Evolutionary conservation across 2,329 filamentous ascomycete species (phyloP).

Genomic region (Sporothrix curviconia): DNA sequence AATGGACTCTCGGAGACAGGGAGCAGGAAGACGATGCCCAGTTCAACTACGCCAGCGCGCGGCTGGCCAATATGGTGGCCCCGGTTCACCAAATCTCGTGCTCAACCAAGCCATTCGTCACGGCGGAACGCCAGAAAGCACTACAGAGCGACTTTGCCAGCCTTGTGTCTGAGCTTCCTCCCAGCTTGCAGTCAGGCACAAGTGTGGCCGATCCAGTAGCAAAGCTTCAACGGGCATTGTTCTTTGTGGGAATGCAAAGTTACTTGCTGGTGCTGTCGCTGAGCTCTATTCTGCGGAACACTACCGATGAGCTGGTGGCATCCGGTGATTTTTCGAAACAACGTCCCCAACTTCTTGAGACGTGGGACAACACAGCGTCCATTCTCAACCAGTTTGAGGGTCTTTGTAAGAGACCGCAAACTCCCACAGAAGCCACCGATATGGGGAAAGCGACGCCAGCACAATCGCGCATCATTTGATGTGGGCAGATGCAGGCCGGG

Average conservation of each 20-base stretch:
- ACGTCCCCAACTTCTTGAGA: constrained; percentile 8
- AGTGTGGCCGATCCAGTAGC: not conserved
- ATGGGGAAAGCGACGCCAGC: not conserved
- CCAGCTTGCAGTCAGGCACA: not conserved
- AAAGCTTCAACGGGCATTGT: constrained; percentile 8
- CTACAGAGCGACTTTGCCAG: not conserved
- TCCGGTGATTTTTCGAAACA: not conserved
- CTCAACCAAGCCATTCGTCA: constrained; percentile 1
- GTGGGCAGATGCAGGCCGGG: constrained; percentile 12
- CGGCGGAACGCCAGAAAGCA: not conserved
- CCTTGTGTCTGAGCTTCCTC: not conserved
- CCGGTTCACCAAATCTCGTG: constrained; percentile 11
- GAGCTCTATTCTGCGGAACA: not conserved
- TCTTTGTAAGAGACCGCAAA: not conserved
- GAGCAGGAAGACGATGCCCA: constrained; percentile 1
- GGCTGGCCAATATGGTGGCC: not conserved
- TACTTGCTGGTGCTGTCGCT: constrained; percentile 6
- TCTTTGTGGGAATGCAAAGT: constrained; percentile 12
- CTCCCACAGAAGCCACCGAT: not conserved
- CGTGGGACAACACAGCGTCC: constrained; percentile 12
- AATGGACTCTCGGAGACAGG: not conserved
- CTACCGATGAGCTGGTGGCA: not conserved
- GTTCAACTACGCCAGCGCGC: not conserved
- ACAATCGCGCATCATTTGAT: constrained; percentile 5
- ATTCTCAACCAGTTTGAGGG: constrained; percentile 6